phyloP scores from a whole-genome alignment of 345 rosid genomes.

The Kandelia obovata region DNA sequence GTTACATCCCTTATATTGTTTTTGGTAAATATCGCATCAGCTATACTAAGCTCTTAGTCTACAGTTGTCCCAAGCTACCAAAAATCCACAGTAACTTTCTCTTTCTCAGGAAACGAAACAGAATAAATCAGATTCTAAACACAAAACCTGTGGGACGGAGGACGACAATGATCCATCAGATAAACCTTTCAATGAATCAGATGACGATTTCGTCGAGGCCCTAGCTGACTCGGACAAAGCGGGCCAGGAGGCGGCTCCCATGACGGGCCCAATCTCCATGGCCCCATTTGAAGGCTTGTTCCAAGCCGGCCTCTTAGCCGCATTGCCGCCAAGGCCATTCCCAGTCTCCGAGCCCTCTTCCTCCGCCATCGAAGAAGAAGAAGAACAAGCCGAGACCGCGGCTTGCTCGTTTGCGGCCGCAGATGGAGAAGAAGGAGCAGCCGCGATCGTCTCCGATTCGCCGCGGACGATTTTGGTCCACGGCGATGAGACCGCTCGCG shows the following conservation, averaged over 20 bases:
- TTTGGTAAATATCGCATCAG: no score
- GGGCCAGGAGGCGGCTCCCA: conserved; percentile 70
- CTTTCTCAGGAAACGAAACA: not conserved
- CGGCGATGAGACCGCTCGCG: conserved; percentile 24
- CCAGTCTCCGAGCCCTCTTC: conserved; percentile 39
- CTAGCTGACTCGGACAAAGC: conserved; percentile 58
- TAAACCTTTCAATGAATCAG: conserved; percentile 39
- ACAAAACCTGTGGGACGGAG: conserved; percentile 38
- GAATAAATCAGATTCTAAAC: not conserved
- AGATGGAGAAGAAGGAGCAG: conserved; percentile 20
- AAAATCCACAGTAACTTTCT: not conserved
- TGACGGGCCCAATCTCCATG: conserved; percentile 50
- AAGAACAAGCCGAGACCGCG: conserved; percentile 11
- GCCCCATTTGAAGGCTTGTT: conserved; percentile 59
- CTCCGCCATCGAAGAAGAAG: conserved; percentile 32
- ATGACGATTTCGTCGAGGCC: conserved; percentile 38
- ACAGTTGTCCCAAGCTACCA: not conserved
- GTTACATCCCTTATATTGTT: no score
- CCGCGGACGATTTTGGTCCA: conserved; percentile 49
- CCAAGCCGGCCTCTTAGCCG: conserved; percentile 69
- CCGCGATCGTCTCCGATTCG: conserved; percentile 30
- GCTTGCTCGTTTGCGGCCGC: conserved; percentile 19
- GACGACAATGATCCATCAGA: conserved; percentile 45
- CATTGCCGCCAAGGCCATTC: conserved; percentile 42
- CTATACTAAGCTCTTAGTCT: no score